Evolutionary conservation across 2,329 filamentous ascomycete species (phyloP), one percentile per base, ranked within the genome.

Genomic region (Blumeria graminis): DNA sequence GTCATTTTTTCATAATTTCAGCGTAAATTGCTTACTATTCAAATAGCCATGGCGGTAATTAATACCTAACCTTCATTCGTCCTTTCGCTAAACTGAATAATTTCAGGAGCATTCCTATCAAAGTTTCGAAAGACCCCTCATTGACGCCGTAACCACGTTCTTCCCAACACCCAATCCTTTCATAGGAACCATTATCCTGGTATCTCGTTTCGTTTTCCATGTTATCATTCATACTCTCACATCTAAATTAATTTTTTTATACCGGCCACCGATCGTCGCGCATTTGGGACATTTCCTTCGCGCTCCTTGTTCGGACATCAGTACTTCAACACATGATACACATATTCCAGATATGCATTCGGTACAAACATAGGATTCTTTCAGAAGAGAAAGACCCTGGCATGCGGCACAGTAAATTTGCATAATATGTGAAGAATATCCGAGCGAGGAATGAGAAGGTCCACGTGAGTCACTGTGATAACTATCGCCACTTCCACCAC

Each of bases 271-370:
- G 60, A 89, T 82, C 41, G 82, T 86, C 56, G 81, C 82, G 66
- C 86, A 92, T 61, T 81, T 76, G 57, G 86, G 85, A 70, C 86
- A 92, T 66, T 84, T 85, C 64, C 82, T 77, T 59, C 83, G 71
- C 11, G 84, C 83, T 55, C 83, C 80, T 66, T 87, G 82, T 66
- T 87, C 84, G 62, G 77, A 78, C 69, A 86, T 81, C 56, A 90
- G 73, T 36, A 86, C 79, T 64, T 88, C 83, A 57, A 95, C 87
- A 64, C 90, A 96, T 58, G 87, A 80, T 60, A 82, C 80, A 68
- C 92, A 96, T 54, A 96, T 76, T 14, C 89, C 90, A 67, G 87
- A 94, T 60, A 96, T 94, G 68, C 92, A 96, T 68, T 95, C 89
- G 0, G 89, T 94, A 68, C 90, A 96, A 22, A 90, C 90, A 65